A percentile compares a stretch with the other conserved stretches of the same genome.
Evolutionary conservation across 768 basidiomycete species (phyloP).

Genomic region (Tricholoma flavovirens): DNA sequence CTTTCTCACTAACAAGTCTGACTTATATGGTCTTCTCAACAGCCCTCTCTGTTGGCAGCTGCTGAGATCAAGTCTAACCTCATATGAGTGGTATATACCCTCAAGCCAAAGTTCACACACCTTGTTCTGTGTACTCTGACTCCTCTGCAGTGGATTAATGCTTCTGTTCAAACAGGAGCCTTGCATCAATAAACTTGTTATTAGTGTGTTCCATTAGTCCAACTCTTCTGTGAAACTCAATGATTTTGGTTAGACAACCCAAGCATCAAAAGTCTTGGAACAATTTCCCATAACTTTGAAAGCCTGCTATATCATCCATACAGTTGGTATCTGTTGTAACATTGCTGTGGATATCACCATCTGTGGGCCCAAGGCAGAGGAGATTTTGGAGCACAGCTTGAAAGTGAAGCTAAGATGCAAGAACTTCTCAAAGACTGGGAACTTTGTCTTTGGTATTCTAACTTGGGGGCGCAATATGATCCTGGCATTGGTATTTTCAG

Average conservation of each 20-base stretch:
- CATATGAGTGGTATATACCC: too few species aligned
- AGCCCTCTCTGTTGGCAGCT: too few species aligned
- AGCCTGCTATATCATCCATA: conserved; percentile 98
- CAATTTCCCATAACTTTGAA: conserved; percentile 99
- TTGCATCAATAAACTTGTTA: conserved; percentile 96
- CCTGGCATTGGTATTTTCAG: conserved; percentile 54
- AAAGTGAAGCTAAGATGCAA: too few species aligned
- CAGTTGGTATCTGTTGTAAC: conserved; percentile 99
- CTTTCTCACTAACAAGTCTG: too few species aligned
- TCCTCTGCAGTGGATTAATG: too few species aligned
- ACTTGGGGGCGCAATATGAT: conserved; percentile 97
- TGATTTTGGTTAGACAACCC: conserved; percentile 98
- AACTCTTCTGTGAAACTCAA: conserved; percentile 99
- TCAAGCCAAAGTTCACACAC: too few species aligned
- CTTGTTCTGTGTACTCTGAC: too few species aligned
- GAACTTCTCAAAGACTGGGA: conserved; percentile 61
- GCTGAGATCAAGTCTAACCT: too few species aligned
- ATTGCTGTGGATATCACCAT: conserved; percentile 99
- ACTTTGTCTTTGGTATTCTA: conserved; percentile 99
- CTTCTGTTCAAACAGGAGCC: conserved; percentile 54
- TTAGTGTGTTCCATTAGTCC: conserved; percentile 73
- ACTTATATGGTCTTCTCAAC: too few species aligned
- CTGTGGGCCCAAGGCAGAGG: conserved; percentile 95
- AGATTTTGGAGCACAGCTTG: too few species aligned
- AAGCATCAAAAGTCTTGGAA: conserved; percentile 98